phyloP scores from a whole-genome alignment of 2,329 filamentous ascomycete species.

The Helotiales sp. region DNA sequence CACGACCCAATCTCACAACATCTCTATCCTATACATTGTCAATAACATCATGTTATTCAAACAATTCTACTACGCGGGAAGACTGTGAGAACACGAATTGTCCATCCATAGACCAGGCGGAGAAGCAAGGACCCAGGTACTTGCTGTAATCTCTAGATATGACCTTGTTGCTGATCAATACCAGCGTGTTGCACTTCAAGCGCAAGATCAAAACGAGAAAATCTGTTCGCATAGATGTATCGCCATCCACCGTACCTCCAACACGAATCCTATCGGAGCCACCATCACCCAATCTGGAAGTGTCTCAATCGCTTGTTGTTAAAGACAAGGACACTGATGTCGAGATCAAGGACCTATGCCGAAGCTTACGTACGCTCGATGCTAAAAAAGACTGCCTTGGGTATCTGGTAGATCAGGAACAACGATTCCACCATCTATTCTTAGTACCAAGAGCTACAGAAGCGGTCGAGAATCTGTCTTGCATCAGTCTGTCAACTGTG shows the following conservation, averaged over 20 bases:
- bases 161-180: not conserved
- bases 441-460: no score
- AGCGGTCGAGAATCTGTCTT: not conserved
- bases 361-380: not conserved
- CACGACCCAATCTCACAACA: not conserved
- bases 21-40: not conserved
- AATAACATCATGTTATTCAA: not conserved
- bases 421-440: no score
- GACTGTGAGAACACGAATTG: not conserved
- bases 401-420: not conserved
- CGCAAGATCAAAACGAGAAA: not conserved
- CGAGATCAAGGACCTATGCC: not conserved
- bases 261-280: not conserved
- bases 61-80: not conserved
- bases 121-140: not conserved
- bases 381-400: not conserved
- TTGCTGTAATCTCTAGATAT: not conserved
- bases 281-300: not conserved
- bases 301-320: not conserved
- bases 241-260: not conserved
- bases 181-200: not conserved
- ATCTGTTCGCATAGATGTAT: not conserved
- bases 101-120: not conserved
- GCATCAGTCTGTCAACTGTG: constrained; percentile 22
- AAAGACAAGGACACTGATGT: not conserved